Conservation (phyloP, 257 asterid species). For the Primulina huaijiensis region DNA sequence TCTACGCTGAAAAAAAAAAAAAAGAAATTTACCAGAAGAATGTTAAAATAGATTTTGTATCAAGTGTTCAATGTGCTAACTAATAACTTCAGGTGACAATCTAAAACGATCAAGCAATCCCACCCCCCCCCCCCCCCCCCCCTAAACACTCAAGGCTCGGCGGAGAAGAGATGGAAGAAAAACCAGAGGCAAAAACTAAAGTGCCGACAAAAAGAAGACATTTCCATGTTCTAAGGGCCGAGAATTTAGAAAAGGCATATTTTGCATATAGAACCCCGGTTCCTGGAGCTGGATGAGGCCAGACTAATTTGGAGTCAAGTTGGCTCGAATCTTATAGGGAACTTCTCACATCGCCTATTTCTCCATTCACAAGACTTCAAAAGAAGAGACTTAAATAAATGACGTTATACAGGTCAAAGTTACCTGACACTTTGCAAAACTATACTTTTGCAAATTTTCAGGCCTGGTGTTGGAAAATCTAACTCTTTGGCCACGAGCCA, state of each 20-base stretch:
- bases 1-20: no score
- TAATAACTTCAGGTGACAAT: neutral
- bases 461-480: conserved; percentile 28
- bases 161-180: neutral
- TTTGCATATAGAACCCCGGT: neutral
- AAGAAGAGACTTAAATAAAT: neutral
- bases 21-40: neutral
- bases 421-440: neutral
- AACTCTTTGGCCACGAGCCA: conserved; percentile 39
- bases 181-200: neutral
- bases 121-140: neutral
- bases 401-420: neutral
- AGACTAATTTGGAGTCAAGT: no score
- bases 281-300: neutral
- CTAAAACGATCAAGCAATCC: neutral
- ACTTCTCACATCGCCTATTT: neutral
- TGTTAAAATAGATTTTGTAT: no score
- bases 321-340: no score
- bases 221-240: neutral
- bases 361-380: neutral
- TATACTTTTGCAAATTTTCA: conserved; percentile 17
- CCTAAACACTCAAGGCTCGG: neutral
- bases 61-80: neutral
- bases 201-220: neutral
- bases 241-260: no score